These are phyloP conservation scores for Rhodotorula sp. DNA, from an alignment of 1,284 basidiomycete species.

Conservation along the genomic window DNA sequence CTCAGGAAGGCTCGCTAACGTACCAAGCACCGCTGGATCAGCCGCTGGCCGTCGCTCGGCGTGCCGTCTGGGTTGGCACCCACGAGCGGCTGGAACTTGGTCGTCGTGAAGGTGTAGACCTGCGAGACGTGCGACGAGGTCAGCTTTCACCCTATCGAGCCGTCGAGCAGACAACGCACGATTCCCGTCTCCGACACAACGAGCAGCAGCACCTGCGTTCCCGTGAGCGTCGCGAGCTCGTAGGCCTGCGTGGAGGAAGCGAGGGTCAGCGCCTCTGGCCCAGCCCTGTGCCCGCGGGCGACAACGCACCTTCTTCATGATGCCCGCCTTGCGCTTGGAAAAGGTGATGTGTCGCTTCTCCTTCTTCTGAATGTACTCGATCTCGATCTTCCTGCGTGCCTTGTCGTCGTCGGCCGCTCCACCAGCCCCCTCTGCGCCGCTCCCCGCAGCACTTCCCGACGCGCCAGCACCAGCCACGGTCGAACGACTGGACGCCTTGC, in stretches of 20 bases:
- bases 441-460: not conserved
- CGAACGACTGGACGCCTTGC: not conserved
- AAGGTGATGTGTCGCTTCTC: slow-evolving; percentile 90
- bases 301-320: slow-evolving; percentile 92
- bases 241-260: slow-evolving; percentile 68
- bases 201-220: slow-evolving; percentile 92
- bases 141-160: no score
- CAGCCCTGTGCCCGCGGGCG: slow-evolving; percentile 1
- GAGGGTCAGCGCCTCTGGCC: slow-evolving; percentile 21
- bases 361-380: slow-evolving; percentile 80
- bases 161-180: slow-evolving; percentile 57
- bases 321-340: slow-evolving; percentile 98
- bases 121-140: not conserved
- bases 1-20: not conserved
- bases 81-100: slow-evolving; percentile 91
- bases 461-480: not conserved
- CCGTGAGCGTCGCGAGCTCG: slow-evolving; percentile 94
- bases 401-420: slow-evolving; percentile 23
- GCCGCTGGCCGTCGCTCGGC: slow-evolving; percentile 83
- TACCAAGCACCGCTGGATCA: slow-evolving; percentile 72
- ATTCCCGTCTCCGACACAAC: slow-evolving; percentile 98
- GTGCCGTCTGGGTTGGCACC: slow-evolving; percentile 62
- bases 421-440: not conserved
- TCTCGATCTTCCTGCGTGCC: slow-evolving; percentile 96
- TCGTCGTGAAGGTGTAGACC: slow-evolving; percentile 73